Evolutionary conservation across 2,329 filamentous ascomycete genomes (phyloP).

Genomic region (Aspergillus sp.): DNA sequence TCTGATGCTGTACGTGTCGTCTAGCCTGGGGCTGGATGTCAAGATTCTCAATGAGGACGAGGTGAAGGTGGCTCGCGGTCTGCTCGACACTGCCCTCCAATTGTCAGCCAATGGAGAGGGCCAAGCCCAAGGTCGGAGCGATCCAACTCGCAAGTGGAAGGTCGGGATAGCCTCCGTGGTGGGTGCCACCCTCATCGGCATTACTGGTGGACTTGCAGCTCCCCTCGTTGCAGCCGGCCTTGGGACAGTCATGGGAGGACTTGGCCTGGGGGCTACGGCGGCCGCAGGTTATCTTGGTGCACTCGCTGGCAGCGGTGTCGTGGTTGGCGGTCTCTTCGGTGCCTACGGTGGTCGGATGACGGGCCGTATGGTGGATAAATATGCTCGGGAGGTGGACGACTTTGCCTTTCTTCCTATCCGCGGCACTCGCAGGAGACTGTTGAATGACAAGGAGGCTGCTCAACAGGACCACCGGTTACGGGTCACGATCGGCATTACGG

Average conservation of each 20-base stretch:
- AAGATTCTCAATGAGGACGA: slow-evolving; percentile 69
- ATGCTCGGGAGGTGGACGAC: slow-evolving; percentile 80
- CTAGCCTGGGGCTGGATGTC: slow-evolving; percentile 67
- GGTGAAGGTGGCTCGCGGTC: slow-evolving; percentile 68
- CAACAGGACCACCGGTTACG: slow-evolving; percentile 66
- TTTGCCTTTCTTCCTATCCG: slow-evolving; percentile 80
- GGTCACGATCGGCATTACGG: slow-evolving; percentile 78
- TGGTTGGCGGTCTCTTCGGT: slow-evolving; percentile 84
- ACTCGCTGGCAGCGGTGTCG: slow-evolving; percentile 73
- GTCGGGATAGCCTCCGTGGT: slow-evolving; percentile 85
- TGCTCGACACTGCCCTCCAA: slow-evolving; percentile 73
- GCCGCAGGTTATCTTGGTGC: slow-evolving; percentile 77
- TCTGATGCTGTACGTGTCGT: slow-evolving; percentile 67
- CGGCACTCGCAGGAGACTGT: slow-evolving; percentile 49
- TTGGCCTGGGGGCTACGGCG: slow-evolving; percentile 70
- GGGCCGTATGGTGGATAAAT: slow-evolving; percentile 83
- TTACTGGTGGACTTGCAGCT: slow-evolving; percentile 75
- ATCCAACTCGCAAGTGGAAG: slow-evolving; percentile 68
- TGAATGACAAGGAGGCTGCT: slow-evolving; percentile 40
- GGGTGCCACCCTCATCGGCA: slow-evolving; percentile 80
- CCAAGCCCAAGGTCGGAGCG: slow-evolving; percentile 67
- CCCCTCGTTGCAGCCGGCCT: slow-evolving; percentile 76
- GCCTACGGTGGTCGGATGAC: slow-evolving; percentile 86
- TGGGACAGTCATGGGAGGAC: slow-evolving; percentile 73
- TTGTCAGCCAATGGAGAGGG: slow-evolving; percentile 77